Percentiles rank a stretch among this genome's conserved stretches.
phyloP scores from a whole-genome alignment of 768 basidiomycete species.

The Strobilomyces dryophilus region DNA sequence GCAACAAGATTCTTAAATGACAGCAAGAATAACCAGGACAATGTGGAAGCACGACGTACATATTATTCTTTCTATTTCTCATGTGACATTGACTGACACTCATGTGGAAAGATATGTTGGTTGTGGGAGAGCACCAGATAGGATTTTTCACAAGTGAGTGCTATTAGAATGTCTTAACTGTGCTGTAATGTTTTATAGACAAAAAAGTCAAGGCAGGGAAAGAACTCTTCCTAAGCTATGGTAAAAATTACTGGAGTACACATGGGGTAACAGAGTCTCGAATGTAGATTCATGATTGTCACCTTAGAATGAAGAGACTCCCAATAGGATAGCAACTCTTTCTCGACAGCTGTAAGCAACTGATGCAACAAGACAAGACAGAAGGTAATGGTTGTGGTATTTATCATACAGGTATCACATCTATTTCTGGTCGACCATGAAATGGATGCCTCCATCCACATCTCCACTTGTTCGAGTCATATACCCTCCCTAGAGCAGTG shows the following conservation, averaged over 20 bases:
- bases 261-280: too few relatives aligned
- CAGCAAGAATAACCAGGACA: not conserved
- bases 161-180: not conserved
- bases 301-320: too few relatives aligned
- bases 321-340: not conserved
- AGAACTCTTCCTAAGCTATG: conserved; percentile 37
- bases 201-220: conserved; percentile 26
- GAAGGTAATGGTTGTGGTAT: not conserved
- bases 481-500: conserved; percentile 29
- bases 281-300: too few relatives aligned
- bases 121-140: conserved; percentile 36
- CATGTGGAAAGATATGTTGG: conserved; percentile 18
- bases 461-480: conserved; percentile 35
- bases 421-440: conserved; percentile 35
- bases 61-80: not conserved
- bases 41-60: conserved; percentile 28
- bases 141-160: conserved; percentile 35
- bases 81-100: not conserved
- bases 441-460: conserved; percentile 46
- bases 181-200: conserved; percentile 9
- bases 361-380: not conserved
- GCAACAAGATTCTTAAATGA: conserved; percentile 45
- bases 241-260: conserved; percentile 23
- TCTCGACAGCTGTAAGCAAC: not conserved
- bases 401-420: conserved; percentile 31